These are phyloP conservation scores for Medicago truncatula DNA, from an alignment of 306 rosid genomes.

Conservation along the genomic window MtrunA17r5.0-ANR NC_053046.1:29505001-29505500, in stretches of 20 bases:
- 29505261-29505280: conserved; percentile 70
- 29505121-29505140: conserved; percentile 85
- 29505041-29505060: conserved; percentile 21
- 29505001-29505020: conserved; percentile 32
- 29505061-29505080: conserved; percentile 20
- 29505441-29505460: background rate
- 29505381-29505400: conserved; percentile 28
- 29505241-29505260: conserved; percentile 53
- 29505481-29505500: background rate
- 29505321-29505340: conserved; percentile 89
- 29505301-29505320: conserved; percentile 88
- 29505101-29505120: conserved; percentile 96
- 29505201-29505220: conserved; percentile 86
- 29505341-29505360: conserved; percentile 99
- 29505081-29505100: conserved; percentile 98
- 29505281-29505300: conserved; percentile 86
- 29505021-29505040: background rate
- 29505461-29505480: conserved; percentile 26
- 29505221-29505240: conserved; percentile 52
- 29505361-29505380: conserved; percentile 44
- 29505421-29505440: background rate
- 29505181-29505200: conserved; percentile 62
- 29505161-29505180: conserved; percentile 54
- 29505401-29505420: background rate
- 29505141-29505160: conserved; percentile 72